Base-by-base conservation (phyloP, 1,284 basidiomycete species). In the Caloboletus inedulis region DNA sequence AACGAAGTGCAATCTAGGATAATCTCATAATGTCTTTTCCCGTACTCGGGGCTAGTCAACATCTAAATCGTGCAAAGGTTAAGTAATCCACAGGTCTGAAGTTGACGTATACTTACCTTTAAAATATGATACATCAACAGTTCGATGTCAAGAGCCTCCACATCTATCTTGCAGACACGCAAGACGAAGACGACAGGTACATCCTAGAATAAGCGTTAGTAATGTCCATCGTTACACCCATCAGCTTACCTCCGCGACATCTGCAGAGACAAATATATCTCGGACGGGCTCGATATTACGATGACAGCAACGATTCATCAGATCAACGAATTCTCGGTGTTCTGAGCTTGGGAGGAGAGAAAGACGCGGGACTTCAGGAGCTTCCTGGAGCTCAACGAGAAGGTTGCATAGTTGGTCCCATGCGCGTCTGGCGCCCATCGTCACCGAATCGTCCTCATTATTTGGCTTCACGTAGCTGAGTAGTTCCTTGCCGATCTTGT, bases 1-100 rank as follows among this genome's bases (percentile, higher is more conserved):
- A 93, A 93, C 19, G 80, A 82, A 23, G 92, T 94, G 69, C 88
- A 88, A 63, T 94, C 93, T 44, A 94, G 70, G 59, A 95, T 80
- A 29, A 95, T 72, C 53, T 93, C 87, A 64, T 89, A 91, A 13
- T 69, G 58, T 39, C 76, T 77, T 46, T 76, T 71, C 29, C 71
- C 72, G 62, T 82, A 78, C 12, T 65, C 68, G 14, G 78, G 65
- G 10, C 74, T 70, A 12, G 71, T 75, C 23, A 77, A 62, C 19
- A 68, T 75, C 74, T 77, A 57, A n/a, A 31, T 39, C 23, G 19
- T 21, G 19, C 18, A 40, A n/a, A 43, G 29, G 30, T 61, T 33
- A 49, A 44, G 31, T 29, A 21, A 27, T 21, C 18, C 21, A 12
- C 13, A 25, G 6, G 16, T 31, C 23, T 29, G 14, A 27, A 47